Conservation (phyloP, 352 stramenopile genomes). For the Blastocystis sp. region DNA sequence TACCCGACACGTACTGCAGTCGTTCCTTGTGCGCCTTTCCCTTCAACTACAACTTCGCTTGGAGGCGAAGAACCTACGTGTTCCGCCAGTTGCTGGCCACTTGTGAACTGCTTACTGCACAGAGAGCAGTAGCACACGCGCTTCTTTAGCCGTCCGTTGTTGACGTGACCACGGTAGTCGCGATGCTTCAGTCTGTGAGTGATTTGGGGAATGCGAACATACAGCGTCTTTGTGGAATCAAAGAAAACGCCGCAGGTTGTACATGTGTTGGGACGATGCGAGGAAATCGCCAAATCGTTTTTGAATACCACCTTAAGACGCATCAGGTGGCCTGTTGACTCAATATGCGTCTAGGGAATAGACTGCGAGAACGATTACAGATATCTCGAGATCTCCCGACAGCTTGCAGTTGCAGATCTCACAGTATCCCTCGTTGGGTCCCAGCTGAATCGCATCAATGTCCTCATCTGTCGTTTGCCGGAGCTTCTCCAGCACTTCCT, state of each 20-base stretch:
- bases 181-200: conserved; percentile 28
- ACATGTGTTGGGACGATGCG: conserved; percentile 16
- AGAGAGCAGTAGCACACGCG: conserved; percentile 37
- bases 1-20: background rate
- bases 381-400: conserved; percentile 32
- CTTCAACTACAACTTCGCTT: conserved; percentile 24
- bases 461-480: background rate
- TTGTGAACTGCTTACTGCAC: conserved; percentile 55
- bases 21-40: conserved; percentile 41
- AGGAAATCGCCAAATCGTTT: conserved; percentile 36
- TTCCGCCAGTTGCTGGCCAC: conserved; percentile 42
- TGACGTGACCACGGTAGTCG: conserved; percentile 17
- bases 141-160: conserved; percentile 12
- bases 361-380: background rate
- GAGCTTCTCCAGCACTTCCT: conserved; percentile 22
- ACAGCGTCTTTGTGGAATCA: background rate
- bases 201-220: background rate
- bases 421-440: conserved; percentile 33
- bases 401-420: conserved; percentile 1
- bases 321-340: conserved; percentile 7
- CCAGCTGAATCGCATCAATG: background rate
- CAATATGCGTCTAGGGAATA: conserved; percentile 26
- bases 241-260: conserved; percentile 35
- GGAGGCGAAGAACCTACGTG: background rate
- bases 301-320: conserved; percentile 50